phyloP scores from a whole-genome alignment of 2,329 filamentous ascomycete genomes.

The Trichophyton benhamiae region DNA sequence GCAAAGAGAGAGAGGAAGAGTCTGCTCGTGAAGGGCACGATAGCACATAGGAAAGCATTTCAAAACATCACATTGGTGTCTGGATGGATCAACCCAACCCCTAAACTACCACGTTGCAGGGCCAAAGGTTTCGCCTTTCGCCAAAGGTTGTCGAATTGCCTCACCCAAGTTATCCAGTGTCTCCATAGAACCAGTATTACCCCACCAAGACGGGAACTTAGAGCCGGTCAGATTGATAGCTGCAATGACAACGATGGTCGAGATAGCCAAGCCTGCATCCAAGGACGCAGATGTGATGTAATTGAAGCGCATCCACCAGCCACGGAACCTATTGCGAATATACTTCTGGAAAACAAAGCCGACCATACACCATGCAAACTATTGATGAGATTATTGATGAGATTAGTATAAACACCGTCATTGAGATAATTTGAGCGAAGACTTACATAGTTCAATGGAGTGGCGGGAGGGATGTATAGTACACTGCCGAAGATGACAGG shows the following conservation, averaged over 20 bases:
- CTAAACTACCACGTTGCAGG: constrained; percentile 39
- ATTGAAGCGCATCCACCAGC: constrained; percentile 70
- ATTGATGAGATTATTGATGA: background rate
- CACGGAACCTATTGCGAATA: constrained; percentile 51
- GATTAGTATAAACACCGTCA: background rate
- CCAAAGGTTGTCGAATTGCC: constrained; percentile 45
- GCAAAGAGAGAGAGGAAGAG: background rate
- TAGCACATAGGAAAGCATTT: background rate
- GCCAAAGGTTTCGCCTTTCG: constrained; percentile 49
- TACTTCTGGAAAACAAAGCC: constrained; percentile 58
- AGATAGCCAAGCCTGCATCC: constrained; percentile 54
- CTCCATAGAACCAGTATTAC: constrained; percentile 45
- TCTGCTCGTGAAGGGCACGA: background rate
- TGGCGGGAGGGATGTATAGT: constrained; percentile 54
- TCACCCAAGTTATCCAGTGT: constrained; percentile 52
- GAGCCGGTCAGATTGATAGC: constrained; percentile 50
- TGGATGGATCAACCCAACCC: background rate
- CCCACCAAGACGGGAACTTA: constrained; percentile 53
- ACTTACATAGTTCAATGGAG: constrained; percentile 49
- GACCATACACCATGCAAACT: constrained; percentile 54
- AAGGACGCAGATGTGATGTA: constrained; percentile 61
- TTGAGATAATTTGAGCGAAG: background rate
- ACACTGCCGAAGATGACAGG: constrained; percentile 58
- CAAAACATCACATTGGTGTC: background rate
- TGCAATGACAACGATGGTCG: constrained; percentile 58